Percentiles rank a stretch among this genome's conserved stretches.
Evolutionary conservation across 441 rosid genomes (phyloP).

Genomic region (Adansonia grandidieri): DNA sequence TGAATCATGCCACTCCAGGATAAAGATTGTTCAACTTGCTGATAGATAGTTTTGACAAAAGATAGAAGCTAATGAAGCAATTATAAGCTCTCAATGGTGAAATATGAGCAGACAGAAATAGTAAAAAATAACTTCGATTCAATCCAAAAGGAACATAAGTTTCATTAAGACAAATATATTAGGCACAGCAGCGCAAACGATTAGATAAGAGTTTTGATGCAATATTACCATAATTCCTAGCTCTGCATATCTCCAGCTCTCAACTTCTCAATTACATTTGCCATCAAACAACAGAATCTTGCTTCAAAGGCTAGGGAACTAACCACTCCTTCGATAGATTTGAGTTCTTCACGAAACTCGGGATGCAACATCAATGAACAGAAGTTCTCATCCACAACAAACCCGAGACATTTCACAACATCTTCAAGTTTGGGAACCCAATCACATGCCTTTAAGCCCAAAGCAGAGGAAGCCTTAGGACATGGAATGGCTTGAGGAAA

Average conservation of each 20-base stretch:
- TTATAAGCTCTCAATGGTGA: not conserved
- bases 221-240: conserved; percentile 29
- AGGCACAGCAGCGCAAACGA: not conserved
- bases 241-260: conserved; percentile 43
- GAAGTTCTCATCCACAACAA: conserved; percentile 74
- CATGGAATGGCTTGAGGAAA: conserved; percentile 86
- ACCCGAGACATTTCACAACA: conserved; percentile 58
- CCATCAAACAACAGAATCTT: conserved; percentile 51
- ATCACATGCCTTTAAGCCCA: conserved; percentile 66
- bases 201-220: not conserved
- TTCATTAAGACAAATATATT: not conserved
- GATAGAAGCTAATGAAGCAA: not conserved
- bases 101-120: not conserved
- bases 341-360: conserved; percentile 74
- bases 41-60: not conserved
- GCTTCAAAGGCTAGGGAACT: conserved; percentile 67
- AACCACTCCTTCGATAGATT: conserved; percentile 48
- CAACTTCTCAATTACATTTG: conserved; percentile 50
- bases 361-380: conserved; percentile 65
- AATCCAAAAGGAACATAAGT: not conserved
- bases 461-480: conserved; percentile 53
- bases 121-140: not conserved
- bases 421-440: conserved; percentile 85
- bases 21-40: not conserved
- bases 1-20: not conserved